Evolutionary conservation across 2,329 filamentous ascomycete genomes (phyloP).

Genomic region (Fusarium concolor): DNA sequence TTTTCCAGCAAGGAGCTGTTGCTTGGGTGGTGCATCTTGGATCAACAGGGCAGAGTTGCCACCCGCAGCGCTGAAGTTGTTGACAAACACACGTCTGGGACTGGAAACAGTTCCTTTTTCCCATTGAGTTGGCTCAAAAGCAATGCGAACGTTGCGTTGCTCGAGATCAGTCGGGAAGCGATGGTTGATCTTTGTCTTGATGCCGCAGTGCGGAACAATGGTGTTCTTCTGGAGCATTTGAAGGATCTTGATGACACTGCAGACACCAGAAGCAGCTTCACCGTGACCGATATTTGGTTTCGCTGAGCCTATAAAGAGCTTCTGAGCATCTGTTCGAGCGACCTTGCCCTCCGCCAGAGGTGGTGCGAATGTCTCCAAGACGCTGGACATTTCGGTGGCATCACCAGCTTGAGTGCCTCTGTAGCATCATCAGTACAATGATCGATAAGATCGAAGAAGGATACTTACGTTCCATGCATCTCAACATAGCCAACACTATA

Average conservation of each 20-base stretch:
- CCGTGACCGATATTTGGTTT: conserved; percentile 76
- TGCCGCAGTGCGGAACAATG: conserved; percentile 66
- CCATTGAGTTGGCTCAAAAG: conserved; percentile 63
- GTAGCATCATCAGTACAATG: too few relatives aligned
- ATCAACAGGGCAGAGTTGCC: conserved; percentile 76
- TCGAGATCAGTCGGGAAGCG: conserved; percentile 57
- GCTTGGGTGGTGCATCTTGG: conserved; percentile 60
- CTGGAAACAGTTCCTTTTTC: conserved; percentile 51
- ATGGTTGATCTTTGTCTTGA: conserved; percentile 61
- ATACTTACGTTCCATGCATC: conserved; percentile 74
- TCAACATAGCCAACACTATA: conserved; percentile 85
- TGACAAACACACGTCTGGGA: conserved; percentile 65
- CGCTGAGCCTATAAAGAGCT: conserved; percentile 69
- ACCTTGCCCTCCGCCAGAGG: background rate
- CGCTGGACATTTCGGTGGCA: conserved; percentile 83
- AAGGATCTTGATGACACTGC: conserved; percentile 65
- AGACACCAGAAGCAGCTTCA: conserved; percentile 69
- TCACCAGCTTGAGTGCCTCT: conserved; percentile 92
- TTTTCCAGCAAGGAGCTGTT: conserved; percentile 54
- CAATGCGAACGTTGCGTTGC: conserved; percentile 62
- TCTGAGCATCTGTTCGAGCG: conserved; percentile 14
- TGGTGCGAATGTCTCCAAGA: conserved; percentile 68
- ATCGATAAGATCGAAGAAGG: too few relatives aligned
- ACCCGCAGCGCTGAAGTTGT: conserved; percentile 78
- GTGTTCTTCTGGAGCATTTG: conserved; percentile 60